Evolutionary conservation across 768 basidiomycete species (phyloP).

Genomic region (Suillus discolor): DNA sequence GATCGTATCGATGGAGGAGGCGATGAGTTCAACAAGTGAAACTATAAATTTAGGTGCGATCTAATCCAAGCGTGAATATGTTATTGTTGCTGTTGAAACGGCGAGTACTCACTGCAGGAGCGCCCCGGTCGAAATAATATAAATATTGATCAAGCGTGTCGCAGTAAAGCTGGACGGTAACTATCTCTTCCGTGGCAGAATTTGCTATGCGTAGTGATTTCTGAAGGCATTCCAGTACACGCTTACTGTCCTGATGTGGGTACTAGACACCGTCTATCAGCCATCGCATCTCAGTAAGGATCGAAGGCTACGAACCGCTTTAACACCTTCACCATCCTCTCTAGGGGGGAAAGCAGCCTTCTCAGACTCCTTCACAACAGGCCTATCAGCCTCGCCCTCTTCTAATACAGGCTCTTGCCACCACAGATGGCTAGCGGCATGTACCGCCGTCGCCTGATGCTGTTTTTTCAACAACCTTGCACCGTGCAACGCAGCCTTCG

Average conservation of each 20-base stretch:
- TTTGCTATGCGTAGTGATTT: constrained; percentile 96
- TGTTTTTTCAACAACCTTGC: constrained; percentile 97
- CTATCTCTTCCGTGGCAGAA: constrained; percentile 94
- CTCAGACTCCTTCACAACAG: constrained; percentile 30
- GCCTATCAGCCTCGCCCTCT: constrained; percentile 40
- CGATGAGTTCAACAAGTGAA: constrained; percentile 93
- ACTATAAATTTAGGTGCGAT: constrained; percentile 96
- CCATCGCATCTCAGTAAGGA: constrained; percentile 1
- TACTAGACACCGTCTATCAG: constrained; percentile 44
- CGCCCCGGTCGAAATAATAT: constrained; percentile 93
- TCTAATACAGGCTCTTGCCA: constrained; percentile 77
- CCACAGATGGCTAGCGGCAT: constrained; percentile 96
- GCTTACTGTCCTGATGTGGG: constrained; percentile 93
- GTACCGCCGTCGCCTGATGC: constrained; percentile 94
- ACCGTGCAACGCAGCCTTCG: constrained; percentile 97
- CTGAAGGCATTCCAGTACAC: constrained; percentile 96
- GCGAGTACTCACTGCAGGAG: constrained; percentile 72
- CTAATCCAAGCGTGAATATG: constrained; percentile 39
- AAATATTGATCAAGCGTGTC: constrained; percentile 96
- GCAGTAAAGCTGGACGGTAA: constrained; percentile 94
- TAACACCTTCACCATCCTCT: constrained; percentile 47
- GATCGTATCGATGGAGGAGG: constrained; percentile 91
- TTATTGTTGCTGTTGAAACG: constrained; percentile 1
- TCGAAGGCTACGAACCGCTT: constrained; percentile 52
- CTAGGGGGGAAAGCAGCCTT: constrained; percentile 21